Conservation (phyloP, 176 grass and related monocot species). For the Miscanthus lutarioriparius region DNA sequence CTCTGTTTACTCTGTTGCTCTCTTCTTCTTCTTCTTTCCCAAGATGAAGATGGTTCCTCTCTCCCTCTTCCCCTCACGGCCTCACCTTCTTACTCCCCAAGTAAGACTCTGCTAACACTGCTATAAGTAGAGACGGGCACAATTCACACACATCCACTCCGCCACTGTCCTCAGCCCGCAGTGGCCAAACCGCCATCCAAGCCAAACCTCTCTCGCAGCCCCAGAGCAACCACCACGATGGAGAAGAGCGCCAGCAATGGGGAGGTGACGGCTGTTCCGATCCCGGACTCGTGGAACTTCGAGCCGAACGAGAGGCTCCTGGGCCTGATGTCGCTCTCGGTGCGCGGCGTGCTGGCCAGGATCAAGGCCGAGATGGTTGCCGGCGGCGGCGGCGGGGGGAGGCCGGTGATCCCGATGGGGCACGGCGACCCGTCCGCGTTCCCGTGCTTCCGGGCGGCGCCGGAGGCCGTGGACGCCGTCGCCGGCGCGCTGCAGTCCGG, state of each 20-base stretch:
- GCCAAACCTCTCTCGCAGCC: too few species aligned
- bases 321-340: constrained; percentile 20
- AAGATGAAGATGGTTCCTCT: background rate
- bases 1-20: too few species aligned
- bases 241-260: background rate
- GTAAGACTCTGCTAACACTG: too few species aligned
- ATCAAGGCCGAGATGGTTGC: constrained; percentile 41
- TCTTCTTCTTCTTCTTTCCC: background rate
- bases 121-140: background rate
- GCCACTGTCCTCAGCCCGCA: too few species aligned
- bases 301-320: constrained; percentile 5
- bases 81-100: background rate
- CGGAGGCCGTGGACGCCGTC: constrained; percentile 58
- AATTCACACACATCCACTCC: background rate
- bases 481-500: constrained; percentile 39
- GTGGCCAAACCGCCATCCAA: too few species aligned
- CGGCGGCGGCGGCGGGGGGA: background rate
- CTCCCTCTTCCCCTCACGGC: background rate
- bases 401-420: constrained; percentile 50
- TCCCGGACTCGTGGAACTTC: constrained; percentile 48
- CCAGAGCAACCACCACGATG: background rate
- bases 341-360: constrained; percentile 44
- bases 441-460: constrained; percentile 53
- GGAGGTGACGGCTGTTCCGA: too few species aligned
- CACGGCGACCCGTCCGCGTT: constrained; percentile 67